Conservation (phyloP, 1,284 basidiomycete genomes). For the Ceratobasidium sp. region DNA sequence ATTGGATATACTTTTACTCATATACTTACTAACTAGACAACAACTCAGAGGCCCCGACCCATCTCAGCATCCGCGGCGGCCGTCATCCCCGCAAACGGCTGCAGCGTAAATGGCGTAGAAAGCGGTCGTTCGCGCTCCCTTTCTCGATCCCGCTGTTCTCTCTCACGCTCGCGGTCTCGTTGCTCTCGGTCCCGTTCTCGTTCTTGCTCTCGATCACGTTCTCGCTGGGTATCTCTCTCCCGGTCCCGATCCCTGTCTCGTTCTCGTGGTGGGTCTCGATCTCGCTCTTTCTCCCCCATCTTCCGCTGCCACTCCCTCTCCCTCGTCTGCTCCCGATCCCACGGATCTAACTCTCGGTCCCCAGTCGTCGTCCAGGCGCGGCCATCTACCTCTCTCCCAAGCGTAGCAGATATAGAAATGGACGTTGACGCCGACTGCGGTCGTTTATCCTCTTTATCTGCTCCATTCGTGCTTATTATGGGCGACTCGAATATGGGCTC, state of each 20-base stretch:
- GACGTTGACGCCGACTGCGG: conserved; percentile 11
- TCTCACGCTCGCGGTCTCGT: conserved; percentile 6
- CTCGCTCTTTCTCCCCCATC: conserved; percentile 3
- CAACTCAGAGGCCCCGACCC: conserved; percentile 28
- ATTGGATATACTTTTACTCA: conserved; percentile 8
- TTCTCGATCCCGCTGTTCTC: background rate
- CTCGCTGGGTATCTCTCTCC: background rate
- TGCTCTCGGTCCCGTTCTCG: conserved; percentile 1
- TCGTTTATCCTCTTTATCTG: conserved; percentile 31
- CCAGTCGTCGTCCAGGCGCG: conserved; percentile 21
- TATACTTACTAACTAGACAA: too few relatives aligned
- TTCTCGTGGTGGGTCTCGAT: background rate
- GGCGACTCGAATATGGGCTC: conserved; percentile 10
- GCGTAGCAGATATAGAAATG: too few relatives aligned
- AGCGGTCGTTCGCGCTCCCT: conserved; percentile 28
- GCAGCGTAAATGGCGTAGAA: conserved; percentile 37
- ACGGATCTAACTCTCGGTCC: conserved; percentile 20
- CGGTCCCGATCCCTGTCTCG: conserved; percentile 18
- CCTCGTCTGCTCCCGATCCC: conserved; percentile 39
- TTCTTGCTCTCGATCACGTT: background rate
- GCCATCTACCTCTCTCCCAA: too few relatives aligned
- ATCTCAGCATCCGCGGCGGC: conserved; percentile 23
- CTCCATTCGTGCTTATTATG: background rate
- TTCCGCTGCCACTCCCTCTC: conserved; percentile 37
- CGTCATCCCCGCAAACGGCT: conserved; percentile 21